phyloP scores from a whole-genome alignment of 2,329 filamentous ascomycete genomes.

The Aspergillus amoenus region DNA sequence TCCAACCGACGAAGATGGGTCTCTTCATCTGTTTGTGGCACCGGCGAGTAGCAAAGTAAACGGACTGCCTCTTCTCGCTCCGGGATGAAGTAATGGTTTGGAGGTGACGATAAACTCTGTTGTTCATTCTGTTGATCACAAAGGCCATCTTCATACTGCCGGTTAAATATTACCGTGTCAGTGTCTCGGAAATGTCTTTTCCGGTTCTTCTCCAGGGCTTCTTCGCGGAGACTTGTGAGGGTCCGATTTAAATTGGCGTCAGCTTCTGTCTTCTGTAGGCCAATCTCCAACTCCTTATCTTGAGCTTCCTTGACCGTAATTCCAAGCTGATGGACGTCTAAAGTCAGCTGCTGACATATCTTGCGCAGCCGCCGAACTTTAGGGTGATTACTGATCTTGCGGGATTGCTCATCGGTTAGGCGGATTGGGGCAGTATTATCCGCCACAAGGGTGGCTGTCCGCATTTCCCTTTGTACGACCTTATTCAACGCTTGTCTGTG shows the following conservation, averaged over 20 bases:
- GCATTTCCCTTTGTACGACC: constrained; percentile 14
- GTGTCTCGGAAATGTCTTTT: constrained; percentile 22
- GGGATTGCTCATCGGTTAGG: constrained; percentile 13
- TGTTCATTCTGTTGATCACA: not conserved
- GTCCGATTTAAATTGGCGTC: not conserved
- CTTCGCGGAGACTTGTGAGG: not conserved
- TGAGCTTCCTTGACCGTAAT: constrained; percentile 9
- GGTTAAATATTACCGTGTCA: constrained; percentile 23
- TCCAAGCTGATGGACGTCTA: constrained; percentile 3
- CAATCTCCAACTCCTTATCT: not conserved
- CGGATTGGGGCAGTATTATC: constrained; percentile 15
- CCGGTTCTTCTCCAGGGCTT: constrained; percentile 15
- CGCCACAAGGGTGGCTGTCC: constrained; percentile 12
- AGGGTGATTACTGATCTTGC: constrained; percentile 2
- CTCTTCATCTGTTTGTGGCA: constrained; percentile 7
- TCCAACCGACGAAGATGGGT: not conserved
- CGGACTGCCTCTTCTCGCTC: constrained; percentile 13
- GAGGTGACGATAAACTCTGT: not conserved
- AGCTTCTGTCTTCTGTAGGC: constrained; percentile 15
- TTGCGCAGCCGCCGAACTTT: constrained; percentile 2
- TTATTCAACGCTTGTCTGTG: constrained; percentile 17
- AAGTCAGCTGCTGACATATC: constrained; percentile 7
- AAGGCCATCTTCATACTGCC: constrained; percentile 9
- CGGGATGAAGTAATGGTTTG: constrained; percentile 10
- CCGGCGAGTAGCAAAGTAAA: constrained; percentile 10